These are phyloP conservation scores for Fusarium hainanense DNA, from an alignment of 2,329 filamentous ascomycete species.

Conservation along the genomic window DNA sequence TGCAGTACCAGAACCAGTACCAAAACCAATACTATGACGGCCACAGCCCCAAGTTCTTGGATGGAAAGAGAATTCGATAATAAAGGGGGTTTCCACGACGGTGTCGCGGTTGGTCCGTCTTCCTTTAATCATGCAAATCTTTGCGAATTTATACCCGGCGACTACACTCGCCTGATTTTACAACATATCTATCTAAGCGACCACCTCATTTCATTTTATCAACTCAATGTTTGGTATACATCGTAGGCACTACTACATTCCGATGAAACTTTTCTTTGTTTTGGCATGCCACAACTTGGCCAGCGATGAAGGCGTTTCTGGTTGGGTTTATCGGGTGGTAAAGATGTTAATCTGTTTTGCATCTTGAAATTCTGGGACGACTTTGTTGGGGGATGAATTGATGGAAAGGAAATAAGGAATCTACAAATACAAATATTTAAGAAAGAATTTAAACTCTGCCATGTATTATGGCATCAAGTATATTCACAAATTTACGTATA, in stretches of 20 bases:
- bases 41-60: conserved; percentile 64
- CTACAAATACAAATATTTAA: conserved; percentile 5
- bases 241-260: conserved; percentile 1
- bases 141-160: conserved; percentile 46
- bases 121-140: conserved; percentile 30
- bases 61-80: conserved; percentile 62
- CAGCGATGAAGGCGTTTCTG: conserved; percentile 34
- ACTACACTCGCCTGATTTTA: conserved; percentile 36
- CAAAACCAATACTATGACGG: conserved; percentile 62
- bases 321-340: neutral
- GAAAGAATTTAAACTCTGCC: conserved; percentile 7
- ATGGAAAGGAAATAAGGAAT: conserved; percentile 7
- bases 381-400: neutral
- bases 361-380: conserved; percentile 2
- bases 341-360: conserved; percentile 10
- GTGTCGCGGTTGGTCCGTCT: neutral
- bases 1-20: conserved; percentile 55
- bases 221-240: conserved; percentile 14
- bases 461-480: conserved; percentile 14
- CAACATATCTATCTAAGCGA: conserved; percentile 24
- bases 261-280: conserved; percentile 8
- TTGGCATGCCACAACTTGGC: conserved; percentile 26
- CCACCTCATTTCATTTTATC: conserved; percentile 17
- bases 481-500: conserved; percentile 19
- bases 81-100: neutral